Conservation (phyloP, 495 filamentous ascomycete species). For the Letharia lupina region DNA sequence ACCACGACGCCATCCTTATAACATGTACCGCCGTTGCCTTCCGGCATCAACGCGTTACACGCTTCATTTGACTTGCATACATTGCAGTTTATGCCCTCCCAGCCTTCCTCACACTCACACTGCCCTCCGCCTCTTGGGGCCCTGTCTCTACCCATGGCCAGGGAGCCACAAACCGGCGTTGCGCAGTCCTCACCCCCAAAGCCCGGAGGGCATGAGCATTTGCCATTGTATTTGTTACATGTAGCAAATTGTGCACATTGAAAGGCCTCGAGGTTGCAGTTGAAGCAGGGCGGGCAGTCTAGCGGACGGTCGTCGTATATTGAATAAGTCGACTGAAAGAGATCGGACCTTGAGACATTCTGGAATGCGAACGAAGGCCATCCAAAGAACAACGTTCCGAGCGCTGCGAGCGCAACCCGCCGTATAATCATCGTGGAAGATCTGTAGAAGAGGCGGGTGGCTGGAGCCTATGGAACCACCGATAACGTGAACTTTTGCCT, state of each 20-base stretch:
- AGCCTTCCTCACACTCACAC: slow-evolving; percentile 88
- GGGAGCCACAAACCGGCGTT: slow-evolving; percentile 78
- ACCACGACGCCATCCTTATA: slow-evolving; percentile 84
- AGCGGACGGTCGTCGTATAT: slow-evolving; percentile 49
- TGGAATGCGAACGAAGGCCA: slow-evolving; percentile 19
- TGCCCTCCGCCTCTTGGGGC: slow-evolving; percentile 54
- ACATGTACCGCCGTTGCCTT: slow-evolving; percentile 71
- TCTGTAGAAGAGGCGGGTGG: slow-evolving; percentile 1
- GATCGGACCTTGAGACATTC: slow-evolving; percentile 21
- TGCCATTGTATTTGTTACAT: slow-evolving; percentile 80
- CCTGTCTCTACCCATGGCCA: slow-evolving; percentile 68
- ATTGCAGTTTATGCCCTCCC: slow-evolving; percentile 98
- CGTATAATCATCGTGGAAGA: slow-evolving; percentile 21
- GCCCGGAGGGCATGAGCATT: slow-evolving; percentile 83
- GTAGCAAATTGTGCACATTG: slow-evolving; percentile 78
- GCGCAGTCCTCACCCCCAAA: slow-evolving; percentile 92
- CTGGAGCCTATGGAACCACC: slow-evolving; percentile 8
- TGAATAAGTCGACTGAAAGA: slow-evolving; percentile 32
- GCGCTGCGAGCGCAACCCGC: slow-evolving; percentile 16
- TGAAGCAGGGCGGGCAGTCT: slow-evolving; percentile 72
- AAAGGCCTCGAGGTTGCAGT: slow-evolving; percentile 90
- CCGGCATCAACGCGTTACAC: slow-evolving; percentile 78
- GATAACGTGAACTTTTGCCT: neutral
- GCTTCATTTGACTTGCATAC: slow-evolving; percentile 77
- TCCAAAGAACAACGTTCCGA: slow-evolving; percentile 11